Base-by-base conservation (phyloP, 2,329 filamentous ascomycete genomes). In the Ustulina deusta region DNA sequence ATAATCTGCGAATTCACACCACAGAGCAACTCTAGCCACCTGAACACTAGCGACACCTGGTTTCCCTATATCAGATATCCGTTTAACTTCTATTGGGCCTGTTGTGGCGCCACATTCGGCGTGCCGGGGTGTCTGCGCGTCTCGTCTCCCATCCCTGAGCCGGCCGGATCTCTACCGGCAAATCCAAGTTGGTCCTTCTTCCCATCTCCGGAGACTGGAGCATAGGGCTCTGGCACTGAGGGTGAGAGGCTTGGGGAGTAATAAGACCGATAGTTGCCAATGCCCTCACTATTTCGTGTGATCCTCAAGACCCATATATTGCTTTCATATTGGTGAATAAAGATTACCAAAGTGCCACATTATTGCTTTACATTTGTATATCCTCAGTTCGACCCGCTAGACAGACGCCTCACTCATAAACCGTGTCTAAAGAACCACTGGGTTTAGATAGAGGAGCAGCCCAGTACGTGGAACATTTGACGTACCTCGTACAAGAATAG, bases 31-130 rank as follows among this genome's bases (percentile, higher is more conserved):
- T 60, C 22, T 7, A 17, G 22, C 27, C 29, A 25, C 10, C 44
- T 60, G 11, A 49, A 60, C 29, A n/a, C 9, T 20, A 36, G 1
- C 10, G 44, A 22, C 2, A 32, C 44, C 13, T 60, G 44, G 44
- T 51, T 49, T 48, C 57, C 57, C 15, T 51, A 49, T 22, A 27
- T n/a, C 32, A 27, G 13, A 38, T 40, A 38, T 17, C 20, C 57
- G 20, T 20, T 11, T 6, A 2, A 10, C 34, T 49, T 49, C 44
- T 44, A 32, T 6, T 49, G 56, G 44, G 9, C 11, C n/a, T 59
- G 44, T 27, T 49, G 42, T n/a, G n/a, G 20, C 22, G 25, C 40
- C 17, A 10, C 3, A 7, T 59, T 36, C 3, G 3, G 13, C 6
- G n/a, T n/a, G 25, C n/a, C 48, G n/a, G 6, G 1, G 15, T 51